Evolutionary conservation across 371 early-diverging fungal species (phyloP), one percentile per base, ranked within the genome.

Genomic region (Syncephalastrum sp.): DNA sequence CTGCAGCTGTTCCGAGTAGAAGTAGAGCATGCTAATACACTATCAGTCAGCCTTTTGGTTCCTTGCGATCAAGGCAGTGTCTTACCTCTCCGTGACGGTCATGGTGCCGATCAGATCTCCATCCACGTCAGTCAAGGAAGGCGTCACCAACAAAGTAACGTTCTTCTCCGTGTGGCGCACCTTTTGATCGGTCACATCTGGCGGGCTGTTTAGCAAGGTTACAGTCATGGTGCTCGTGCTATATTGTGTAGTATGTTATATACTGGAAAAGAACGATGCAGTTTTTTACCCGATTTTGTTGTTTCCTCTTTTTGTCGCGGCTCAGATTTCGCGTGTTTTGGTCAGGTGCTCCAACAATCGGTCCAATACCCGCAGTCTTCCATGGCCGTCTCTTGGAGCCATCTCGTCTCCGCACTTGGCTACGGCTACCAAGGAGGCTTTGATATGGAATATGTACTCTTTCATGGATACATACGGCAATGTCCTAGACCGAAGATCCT

Each of bases 81-180:
- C 56, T 55, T 68, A 77, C 79, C 75, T 76, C 61, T 79, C 79
- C 45, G 70, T 68, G 3, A 79, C 63, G 45, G 53, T 54, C 8
- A 79, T 42, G 25, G 69, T 65, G 8, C 79, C 79, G 45, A 60
- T 45, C 10, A 75, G 62, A 21, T 63, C 56, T 0, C 64, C 72
- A 1, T 53, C 45, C 15, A 65, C 53, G 12, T 74, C 76, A 24
- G 60, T 61, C 41, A 79, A 68, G n/a, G 76, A 69, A 21, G 79
- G 79, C 6, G 68, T 47, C 8, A 79, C 63, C 5, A 68, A 50
- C 15, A 79, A 51, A 3, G 57, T 63, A 6, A 61, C 61, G 42
- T 74, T 61, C 19, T 66, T 59, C 54, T 75, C 67, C 41, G 64
- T 60, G 49, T 70, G 65, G 27, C 72, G 76, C 46, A 74, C 63